Evolutionary conservation across 768 basidiomycete genomes (phyloP), one percentile per base, ranked within the genome.

Genomic region (Boletus speciosus): DNA sequence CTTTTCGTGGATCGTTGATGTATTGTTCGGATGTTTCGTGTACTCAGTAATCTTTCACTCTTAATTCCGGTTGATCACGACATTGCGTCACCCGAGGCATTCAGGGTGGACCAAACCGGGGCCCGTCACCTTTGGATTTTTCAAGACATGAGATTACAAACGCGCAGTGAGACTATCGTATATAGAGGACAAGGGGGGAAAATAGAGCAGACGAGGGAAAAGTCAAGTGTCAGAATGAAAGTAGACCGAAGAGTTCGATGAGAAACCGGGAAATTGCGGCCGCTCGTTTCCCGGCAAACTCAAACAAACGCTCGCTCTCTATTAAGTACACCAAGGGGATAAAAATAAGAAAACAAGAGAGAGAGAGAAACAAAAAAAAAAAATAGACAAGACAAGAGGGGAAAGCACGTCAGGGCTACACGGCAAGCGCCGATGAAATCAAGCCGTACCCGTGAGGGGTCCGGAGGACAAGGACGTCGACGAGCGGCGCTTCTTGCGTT

Each of bases 401-500:
- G n/a, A 32, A 29, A 37, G 21, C 12, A 9, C 10, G 11, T 9
- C 39, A 23, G 25, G 23, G 25, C 14, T 14, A 36, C 5, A 23
- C 11, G 15, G 19, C 11, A 32, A 25, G 25, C 25, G 29, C 57
- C 19, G 14, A 25, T 6, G 38, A 19, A 12, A 34, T 43, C 43
- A 59, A 36, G 2, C 8, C 23, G 35, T 32, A 11, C 34, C 55
- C 14, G 47, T 27, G 40, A 46, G 53, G 6, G 45, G 31, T n/a
- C 12, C 19, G 11, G 46, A 6, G 5, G 36, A 51, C 35, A 12
- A 14, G 6, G 55, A 25, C n/a, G 14, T 9, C 3, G 48, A 47
- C 0, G 49, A 21, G 27, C 57, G 52, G 38, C 14, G 48, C 60
- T 53, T 62, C 58, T 49, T 62, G 46, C 65, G 60, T 35, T 48